Evolutionary conservation across 768 basidiomycete genomes (phyloP).

Genomic region (Boletus huronensis): DNA sequence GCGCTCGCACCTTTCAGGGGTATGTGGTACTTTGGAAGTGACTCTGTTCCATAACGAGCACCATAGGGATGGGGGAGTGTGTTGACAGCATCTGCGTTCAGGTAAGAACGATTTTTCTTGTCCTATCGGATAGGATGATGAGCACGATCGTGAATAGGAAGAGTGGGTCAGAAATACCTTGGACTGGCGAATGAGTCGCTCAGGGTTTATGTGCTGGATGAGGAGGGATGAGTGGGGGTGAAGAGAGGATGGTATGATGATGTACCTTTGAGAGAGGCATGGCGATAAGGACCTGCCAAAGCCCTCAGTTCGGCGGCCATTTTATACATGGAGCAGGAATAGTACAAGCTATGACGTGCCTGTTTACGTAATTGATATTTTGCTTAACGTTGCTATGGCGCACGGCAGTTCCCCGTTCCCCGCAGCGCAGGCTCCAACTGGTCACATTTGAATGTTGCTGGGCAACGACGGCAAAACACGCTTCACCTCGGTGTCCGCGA

Average conservation of each 20-base stretch:
- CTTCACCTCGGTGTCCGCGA: neutral
- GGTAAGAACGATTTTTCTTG: constrained; percentile 35
- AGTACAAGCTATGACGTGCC: neutral
- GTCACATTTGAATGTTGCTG: neutral
- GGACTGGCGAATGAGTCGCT: constrained; percentile 56
- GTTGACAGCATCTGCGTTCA: constrained; percentile 35
- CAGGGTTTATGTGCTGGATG: constrained; percentile 62
- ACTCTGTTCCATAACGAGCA: constrained; percentile 60
- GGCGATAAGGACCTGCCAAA: neutral
- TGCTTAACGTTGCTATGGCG: neutral
- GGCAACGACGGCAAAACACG: neutral
- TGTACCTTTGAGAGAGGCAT: constrained; percentile 64
- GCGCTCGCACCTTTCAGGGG: constrained; percentile 57
- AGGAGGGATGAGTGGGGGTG: neutral
- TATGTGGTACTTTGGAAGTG: constrained; percentile 67
- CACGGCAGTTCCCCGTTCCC: neutral
- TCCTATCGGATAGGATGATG: constrained; percentile 36
- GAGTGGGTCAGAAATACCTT: constrained; percentile 36
- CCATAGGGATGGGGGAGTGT: constrained; percentile 48
- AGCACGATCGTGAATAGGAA: neutral
- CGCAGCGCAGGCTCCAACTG: neutral
- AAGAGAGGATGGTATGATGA: neutral
- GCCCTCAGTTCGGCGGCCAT: neutral
- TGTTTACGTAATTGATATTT: neutral
- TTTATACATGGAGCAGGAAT: constrained; percentile 1